Base-by-base conservation (phyloP, 345 rosid genomes). In the Hibiscus syriacus region DNA sequence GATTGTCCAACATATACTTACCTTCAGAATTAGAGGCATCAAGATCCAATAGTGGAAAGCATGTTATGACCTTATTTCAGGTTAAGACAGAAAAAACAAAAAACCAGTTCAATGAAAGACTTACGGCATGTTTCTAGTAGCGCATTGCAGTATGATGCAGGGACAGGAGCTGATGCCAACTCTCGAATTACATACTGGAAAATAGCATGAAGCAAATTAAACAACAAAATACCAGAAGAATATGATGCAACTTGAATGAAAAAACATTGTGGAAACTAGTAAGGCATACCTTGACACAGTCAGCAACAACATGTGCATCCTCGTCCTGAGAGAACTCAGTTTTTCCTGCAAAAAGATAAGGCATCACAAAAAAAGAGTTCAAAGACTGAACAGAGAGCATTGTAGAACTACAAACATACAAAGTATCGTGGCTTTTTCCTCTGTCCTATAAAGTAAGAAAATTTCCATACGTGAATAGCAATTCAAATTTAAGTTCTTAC, bases 81-180 rank as follows among this genome's bases (percentile, higher is more conserved):
- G 48, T 43, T 43, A 16, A 65, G 68, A 80, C 22, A 39, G 53
- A 64, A 20, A 66, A 48, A 32, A 19, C 55, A 43, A n/a, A n/a
- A n/a, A 43, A 46, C 69, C 56, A 74, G 64, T 32, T 65, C 64
- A 65, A 53, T 32, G 68, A 68, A 48, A 74, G 62, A 84, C 98
- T 94, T 89, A 90, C 99, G 88, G 83, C 87, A 88, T 70, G 99
- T 90, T 82, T 88, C 90, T 30, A 94, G 83, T 58, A 94, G 87
- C 26, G 98, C 99, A 67, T 86, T 87, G 85, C 99, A 94, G 81
- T 98, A 94, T 50, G 98, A 88, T 73, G 98, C 96, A 64, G 99
- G 99, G 68, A 94, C 97, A 6, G 99, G 99, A 80, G 96, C 88
- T 60, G 99, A 94, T 54, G 99, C 97, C 83, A 94, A 76, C 77